Evolutionary conservation across 2,329 filamentous ascomycete genomes (phyloP).

Genomic region (Ramularia collo-cygni): DNA sequence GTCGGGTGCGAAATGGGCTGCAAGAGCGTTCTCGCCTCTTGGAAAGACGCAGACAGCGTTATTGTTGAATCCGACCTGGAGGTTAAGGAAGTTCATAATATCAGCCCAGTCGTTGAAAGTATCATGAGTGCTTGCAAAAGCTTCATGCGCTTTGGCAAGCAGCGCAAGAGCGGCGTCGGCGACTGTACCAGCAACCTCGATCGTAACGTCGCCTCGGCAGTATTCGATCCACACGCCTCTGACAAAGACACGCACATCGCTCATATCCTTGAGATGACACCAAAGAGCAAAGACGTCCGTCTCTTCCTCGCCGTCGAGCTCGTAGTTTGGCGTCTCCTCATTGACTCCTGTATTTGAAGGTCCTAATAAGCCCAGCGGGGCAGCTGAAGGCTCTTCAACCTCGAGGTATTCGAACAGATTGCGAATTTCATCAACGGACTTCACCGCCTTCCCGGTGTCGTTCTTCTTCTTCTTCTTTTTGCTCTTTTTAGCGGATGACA

Average conservation of each 20-base stretch:
- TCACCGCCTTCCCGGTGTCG: background rate
- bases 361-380: background rate
- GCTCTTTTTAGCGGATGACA: background rate
- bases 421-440: background rate
- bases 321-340: background rate
- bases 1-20: background rate
- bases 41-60: constrained; percentile 1
- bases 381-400: constrained; percentile 1
- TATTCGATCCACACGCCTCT: background rate
- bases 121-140: background rate
- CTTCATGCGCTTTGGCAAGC: background rate
- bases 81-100: background rate
- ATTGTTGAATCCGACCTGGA: background rate
- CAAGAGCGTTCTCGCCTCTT: background rate
- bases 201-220: background rate
- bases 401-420: constrained; percentile 6
- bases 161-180: background rate
- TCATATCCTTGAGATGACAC: constrained; percentile 3
- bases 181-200: background rate
- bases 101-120: background rate
- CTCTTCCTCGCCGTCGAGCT: background rate
- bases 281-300: constrained; percentile 4
- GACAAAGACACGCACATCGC: constrained; percentile 2
- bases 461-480: constrained; percentile 1
- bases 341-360: background rate